Evolutionary conservation across 805 yeast genomes (phyloP).

Genomic region (Barnettozyma pratensis): DNA sequence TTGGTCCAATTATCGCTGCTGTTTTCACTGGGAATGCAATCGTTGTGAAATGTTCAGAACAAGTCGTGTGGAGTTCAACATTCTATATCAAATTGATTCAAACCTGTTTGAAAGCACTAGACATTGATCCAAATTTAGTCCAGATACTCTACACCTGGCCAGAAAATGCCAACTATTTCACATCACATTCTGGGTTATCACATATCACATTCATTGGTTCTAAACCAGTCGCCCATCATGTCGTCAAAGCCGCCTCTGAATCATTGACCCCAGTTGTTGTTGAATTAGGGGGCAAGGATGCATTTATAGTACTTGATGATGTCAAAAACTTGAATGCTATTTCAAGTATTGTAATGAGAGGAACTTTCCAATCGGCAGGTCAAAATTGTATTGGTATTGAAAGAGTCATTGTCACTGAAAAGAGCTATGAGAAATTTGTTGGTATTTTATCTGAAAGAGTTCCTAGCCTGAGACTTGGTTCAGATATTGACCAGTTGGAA

Average conservation of each 20-base stretch:
- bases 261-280: slow-evolving; percentile 92
- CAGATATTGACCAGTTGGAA: slow-evolving; percentile 86
- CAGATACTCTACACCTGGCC: slow-evolving; percentile 90
- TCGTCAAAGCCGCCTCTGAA: slow-evolving; percentile 75
- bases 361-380: slow-evolving; percentile 95
- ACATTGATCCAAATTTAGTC: slow-evolving; percentile 74
- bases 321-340: slow-evolving; percentile 49
- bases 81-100: slow-evolving; percentile 71
- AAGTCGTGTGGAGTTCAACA: slow-evolving; percentile 90
- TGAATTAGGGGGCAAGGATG: slow-evolving; percentile 96
- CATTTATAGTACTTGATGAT: slow-evolving; percentile 82
- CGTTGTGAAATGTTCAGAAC: slow-evolving; percentile 91
- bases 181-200: slow-evolving; percentile 73
- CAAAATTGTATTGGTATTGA: slow-evolving; percentile 98
- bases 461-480: slow-evolving; percentile 66
- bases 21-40: slow-evolving; percentile 89
- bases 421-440: slow-evolving; percentile 60
- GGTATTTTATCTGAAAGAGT: slow-evolving; percentile 54
- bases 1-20: slow-evolving; percentile 90
- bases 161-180: slow-evolving; percentile 78
- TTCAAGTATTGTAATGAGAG: slow-evolving; percentile 85
- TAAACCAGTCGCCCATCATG: slow-evolving; percentile 88
- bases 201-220: slow-evolving; percentile 96
- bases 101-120: slow-evolving; percentile 67
- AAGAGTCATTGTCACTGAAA: slow-evolving; percentile 77